Evolutionary conservation across 306 rosid species (phyloP), one percentile per base, ranked within the genome.

Genomic region (Acacia crassicarpa): DNA sequence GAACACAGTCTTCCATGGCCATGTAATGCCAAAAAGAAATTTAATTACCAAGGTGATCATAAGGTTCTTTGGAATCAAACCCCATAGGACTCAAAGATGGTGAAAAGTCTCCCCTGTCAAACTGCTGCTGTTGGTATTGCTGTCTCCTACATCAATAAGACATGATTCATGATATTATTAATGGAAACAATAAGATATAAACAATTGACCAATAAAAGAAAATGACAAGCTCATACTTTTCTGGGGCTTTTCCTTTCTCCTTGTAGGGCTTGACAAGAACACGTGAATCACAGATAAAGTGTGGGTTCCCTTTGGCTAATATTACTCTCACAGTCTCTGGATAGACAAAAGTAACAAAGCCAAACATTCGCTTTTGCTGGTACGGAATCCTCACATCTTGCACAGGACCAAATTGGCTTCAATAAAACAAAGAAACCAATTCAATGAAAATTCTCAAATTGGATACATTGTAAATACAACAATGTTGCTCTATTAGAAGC

Each of bases 301-400:
- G 99, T 13, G 99, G 99, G 84, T 95, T 95, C 66, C 99, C 99
- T 82, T 95, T 93, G 53, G 97, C 86, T 81, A 95, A 81, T 84
- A 95, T 95, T 84, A 81, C 89, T 86, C 90, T 91, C 54, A 92
- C 99, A 0, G 99, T 95, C 86, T 95, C 99, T 19, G 99, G 98
- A 80, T 87, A 91, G 88, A 93, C 94, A 78, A 95, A 95, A 19
- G 98, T 95, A 43, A 95, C 99, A 79, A 95, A 95, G 48, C 99
- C 99, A 72, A 95, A 95, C 99, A 95, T 95, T 44, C 99, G 88
- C 87, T 95, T 95, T 78, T 93, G 99, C 86, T 95, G 99, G 86
- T 95, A 95, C 3, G 99, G 99, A 80, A 95, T 95, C 84, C 99
- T 90, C 35, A 95, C 99, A 82, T 95, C 99, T 91, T 95, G 99